Evolutionary conservation across 805 yeast genomes (phyloP), one percentile per base, ranked within the genome.

Genomic region (Millerago galiae): DNA sequence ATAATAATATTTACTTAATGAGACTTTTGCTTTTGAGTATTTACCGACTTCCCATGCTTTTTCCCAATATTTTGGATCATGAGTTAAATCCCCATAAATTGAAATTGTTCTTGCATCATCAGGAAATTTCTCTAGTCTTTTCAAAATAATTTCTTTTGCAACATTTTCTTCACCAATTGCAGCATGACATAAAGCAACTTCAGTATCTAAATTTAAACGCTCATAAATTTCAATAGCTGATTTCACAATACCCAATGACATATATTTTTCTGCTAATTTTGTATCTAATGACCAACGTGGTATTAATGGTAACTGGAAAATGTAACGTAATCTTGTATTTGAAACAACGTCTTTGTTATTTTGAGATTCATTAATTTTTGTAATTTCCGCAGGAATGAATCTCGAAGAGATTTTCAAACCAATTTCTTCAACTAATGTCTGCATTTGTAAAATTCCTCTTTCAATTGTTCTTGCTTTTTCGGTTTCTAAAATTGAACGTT

Each of bases 381-480:
- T 40, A 25, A 44, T 35, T 25, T 50, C 51, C 0, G 67, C 63
- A n/a, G 72, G 85, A 64, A 69, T 76, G 54, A 68, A 67, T 51
- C 79, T 71, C 8, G 81, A 66, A 41, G 71, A 68, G 40, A 83
- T 77, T 43, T 79, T 75, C 43, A 81, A 72, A 2, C 91, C 95
- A 21, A 88, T 68, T 59, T 90, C 96, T 56, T 89, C 96, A 24
- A 90, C 93, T 34, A 93, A 67, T 3, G 95, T 81, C 42, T 90
- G 91, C 82, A 93, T 81, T 63, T 93, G 99, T 40, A 93, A 68
- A 5, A 90, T 80, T 39, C 98, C 98, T 59, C 99, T 75, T 64
- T 93, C 98, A 18, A 91, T 82, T 1, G 97, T 91, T 58, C 84
- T 81, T 1, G 95, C 79, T 50, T 79, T 81, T 38, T 73, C 71